Base-by-base conservation (phyloP, 1,284 basidiomycete genomes). In the Cryptococcus sp. region DNA sequence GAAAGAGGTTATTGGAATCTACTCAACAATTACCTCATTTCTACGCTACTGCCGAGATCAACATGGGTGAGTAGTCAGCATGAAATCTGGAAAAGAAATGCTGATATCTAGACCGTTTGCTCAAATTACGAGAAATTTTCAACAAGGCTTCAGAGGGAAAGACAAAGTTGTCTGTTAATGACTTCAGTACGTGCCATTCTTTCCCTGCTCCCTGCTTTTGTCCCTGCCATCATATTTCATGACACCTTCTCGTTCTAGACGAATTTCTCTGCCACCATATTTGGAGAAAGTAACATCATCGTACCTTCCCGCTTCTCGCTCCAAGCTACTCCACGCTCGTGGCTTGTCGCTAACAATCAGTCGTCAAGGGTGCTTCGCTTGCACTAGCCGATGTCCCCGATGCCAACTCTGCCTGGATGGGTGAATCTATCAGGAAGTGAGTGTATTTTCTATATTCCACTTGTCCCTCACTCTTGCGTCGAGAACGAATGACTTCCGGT, bases 1-100 rank as follows among this genome's bases (percentile, higher is more conserved):
- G 90, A 56, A 69, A 82, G 50, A 89, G 96, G 62, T 83, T 99
- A 61, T 84, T 86, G 2, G 90, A 97, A 78, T 90, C 88, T 61
- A 98, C 98, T 78, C 86, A 88, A 73, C 85, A 91, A 61, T 73
- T 92, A 22, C 96, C 96, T n/a, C 93, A 98, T 76, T 99, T 96
- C 79, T 98, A 98, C 78, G 78, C 98, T 64, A 97, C 94, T 13
- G 82, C 90, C 50, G 91, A 98, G 70, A 82, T 98, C 74, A 88
- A 91, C 79, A 97, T 98, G 92, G 92, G 91, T 72, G 55, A 64
- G 69, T 65, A 18, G 19, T 14, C 5, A n/a, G 24, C 21, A 18
- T 21, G 28, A n/a, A 49, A 11, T 28, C 3, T 31, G 24, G 13
- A 45, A n/a, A 31, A 39, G 31, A 19, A 31, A 28, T 22, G 9